Evolutionary conservation across 2,329 filamentous ascomycete species (phyloP).

Genomic region (Dactylonectria macrodidyma): DNA sequence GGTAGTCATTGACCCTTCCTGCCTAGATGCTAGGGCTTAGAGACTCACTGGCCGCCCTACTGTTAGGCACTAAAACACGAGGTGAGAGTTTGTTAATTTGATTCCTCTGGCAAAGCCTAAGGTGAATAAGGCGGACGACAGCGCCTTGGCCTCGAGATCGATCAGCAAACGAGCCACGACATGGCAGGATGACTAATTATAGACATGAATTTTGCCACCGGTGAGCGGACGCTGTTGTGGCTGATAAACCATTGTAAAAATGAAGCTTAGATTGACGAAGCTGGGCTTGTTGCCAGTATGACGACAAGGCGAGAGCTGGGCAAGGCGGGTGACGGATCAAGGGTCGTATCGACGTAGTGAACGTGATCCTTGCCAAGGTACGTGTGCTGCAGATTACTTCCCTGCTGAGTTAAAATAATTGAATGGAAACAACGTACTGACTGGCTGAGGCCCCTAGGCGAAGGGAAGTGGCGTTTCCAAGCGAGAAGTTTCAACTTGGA

Average conservation of each 20-base stretch:
- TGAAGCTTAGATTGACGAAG: conserved; percentile 2
- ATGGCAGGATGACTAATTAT: conserved; percentile 2
- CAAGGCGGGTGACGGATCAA: background rate
- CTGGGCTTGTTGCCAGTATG: conserved; percentile 11
- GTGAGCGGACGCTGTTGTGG: background rate
- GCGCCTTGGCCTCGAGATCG: background rate
- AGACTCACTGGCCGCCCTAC: background rate
- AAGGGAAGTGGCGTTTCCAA: conserved; percentile 19
- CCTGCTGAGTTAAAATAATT: conserved; percentile 5
- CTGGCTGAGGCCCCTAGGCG: conserved; percentile 14
- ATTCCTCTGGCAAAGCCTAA: background rate
- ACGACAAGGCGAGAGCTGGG: background rate
- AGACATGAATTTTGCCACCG: conserved; percentile 26
- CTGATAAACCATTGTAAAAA: background rate
- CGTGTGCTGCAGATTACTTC: conserved; percentile 2
- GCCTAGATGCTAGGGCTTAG: background rate
- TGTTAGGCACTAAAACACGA: background rate
- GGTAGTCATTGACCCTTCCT: background rate
- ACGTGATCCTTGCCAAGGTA: background rate
- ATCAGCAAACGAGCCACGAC: conserved; percentile 1
- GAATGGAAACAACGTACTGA: background rate
- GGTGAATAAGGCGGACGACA: background rate
- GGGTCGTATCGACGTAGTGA: conserved; percentile 10
- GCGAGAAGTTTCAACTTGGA: conserved; percentile 13
- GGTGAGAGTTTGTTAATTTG: background rate